Percentiles rank a stretch among this genome's conserved stretches.
Conservation (phyloP, 2,329 filamentous ascomycete genomes). For the Botrytis aclada region DNA sequence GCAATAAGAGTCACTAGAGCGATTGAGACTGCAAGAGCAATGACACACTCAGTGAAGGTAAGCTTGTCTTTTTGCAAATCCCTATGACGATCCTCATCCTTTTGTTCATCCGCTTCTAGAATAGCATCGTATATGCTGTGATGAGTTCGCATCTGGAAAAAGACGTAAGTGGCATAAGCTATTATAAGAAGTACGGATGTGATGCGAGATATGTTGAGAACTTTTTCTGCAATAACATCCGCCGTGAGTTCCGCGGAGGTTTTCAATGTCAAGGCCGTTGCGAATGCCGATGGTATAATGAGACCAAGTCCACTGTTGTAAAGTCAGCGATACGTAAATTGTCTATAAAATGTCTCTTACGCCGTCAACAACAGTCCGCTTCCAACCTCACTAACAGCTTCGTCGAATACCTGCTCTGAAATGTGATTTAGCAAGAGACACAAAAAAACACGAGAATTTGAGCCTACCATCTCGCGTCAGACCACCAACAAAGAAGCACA, state of each 20-base stretch:
- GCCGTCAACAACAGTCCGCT: conserved; percentile 74
- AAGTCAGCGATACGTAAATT: conserved; percentile 17
- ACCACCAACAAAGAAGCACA: conserved; percentile 78
- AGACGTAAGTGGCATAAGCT: conserved; percentile 64
- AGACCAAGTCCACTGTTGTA: conserved; percentile 47
- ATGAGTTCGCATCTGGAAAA: conserved; percentile 72
- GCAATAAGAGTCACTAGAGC: conserved; percentile 71
- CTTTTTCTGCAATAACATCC: conserved; percentile 48
- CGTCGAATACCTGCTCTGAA: conserved; percentile 64
- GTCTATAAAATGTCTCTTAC: conserved; percentile 47
- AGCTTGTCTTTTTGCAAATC: conserved; percentile 64
- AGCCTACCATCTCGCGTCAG: conserved; percentile 51
- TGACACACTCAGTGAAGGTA: conserved; percentile 68
- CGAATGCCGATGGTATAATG: conserved; percentile 46
- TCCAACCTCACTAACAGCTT: conserved; percentile 74
- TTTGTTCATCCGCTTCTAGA: conserved; percentile 66
- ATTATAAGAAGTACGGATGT: conserved; percentile 68
- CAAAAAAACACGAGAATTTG: not conserved
- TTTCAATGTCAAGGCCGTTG: conserved; percentile 40
- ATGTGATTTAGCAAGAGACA: not conserved
- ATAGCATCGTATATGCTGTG: conserved; percentile 74
- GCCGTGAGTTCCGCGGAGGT: conserved; percentile 31
- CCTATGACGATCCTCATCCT: conserved; percentile 61
- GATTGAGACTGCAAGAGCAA: conserved; percentile 63
- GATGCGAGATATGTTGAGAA: conserved; percentile 65